A percentile compares a stretch with the other conserved stretches of the same genome.
Conservation (phyloP, 495 filamentous ascomycete genomes). For the Hypoxylon rickii region DNA sequence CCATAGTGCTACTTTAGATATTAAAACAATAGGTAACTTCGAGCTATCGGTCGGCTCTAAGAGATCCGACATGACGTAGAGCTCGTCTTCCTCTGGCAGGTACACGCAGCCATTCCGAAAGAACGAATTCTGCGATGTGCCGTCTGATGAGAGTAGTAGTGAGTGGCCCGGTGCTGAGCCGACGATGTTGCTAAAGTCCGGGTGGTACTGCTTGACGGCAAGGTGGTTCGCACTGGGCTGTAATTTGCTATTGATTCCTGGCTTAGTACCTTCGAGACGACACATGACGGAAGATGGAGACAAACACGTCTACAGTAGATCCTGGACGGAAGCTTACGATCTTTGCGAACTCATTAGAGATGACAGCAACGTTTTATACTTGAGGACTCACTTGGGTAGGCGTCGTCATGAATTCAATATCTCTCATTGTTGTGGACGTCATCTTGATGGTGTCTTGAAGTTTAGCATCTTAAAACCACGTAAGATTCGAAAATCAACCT, state of each 20-base stretch:
- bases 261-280: neutral
- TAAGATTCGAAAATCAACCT: no score
- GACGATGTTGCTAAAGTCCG: constrained; percentile 21
- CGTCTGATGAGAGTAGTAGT: constrained; percentile 44
- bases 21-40: constrained; percentile 46
- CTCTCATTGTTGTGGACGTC: constrained; percentile 36
- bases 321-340: constrained; percentile 6
- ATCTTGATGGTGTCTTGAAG: constrained; percentile 31
- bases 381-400: constrained; percentile 24
- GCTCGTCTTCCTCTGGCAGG: constrained; percentile 38
- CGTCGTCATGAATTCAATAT: constrained; percentile 15
- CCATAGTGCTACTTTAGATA: constrained; percentile 44
- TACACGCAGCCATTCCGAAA: constrained; percentile 69
- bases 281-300: neutral
- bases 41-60: constrained; percentile 45
- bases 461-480: no score
- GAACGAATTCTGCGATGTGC: constrained; percentile 46
- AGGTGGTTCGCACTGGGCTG: constrained; percentile 11
- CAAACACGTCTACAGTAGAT: constrained; percentile 1
- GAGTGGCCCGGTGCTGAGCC: constrained; percentile 34
- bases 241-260: neutral
- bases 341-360: constrained; percentile 7
- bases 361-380: neutral
- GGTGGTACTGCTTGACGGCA: constrained; percentile 32
- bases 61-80: constrained; percentile 65